These are phyloP conservation scores for Escovopsis sp. DNA, from an alignment of 2,329 filamentous ascomycete genomes.

Conservation along the genomic window DNA sequence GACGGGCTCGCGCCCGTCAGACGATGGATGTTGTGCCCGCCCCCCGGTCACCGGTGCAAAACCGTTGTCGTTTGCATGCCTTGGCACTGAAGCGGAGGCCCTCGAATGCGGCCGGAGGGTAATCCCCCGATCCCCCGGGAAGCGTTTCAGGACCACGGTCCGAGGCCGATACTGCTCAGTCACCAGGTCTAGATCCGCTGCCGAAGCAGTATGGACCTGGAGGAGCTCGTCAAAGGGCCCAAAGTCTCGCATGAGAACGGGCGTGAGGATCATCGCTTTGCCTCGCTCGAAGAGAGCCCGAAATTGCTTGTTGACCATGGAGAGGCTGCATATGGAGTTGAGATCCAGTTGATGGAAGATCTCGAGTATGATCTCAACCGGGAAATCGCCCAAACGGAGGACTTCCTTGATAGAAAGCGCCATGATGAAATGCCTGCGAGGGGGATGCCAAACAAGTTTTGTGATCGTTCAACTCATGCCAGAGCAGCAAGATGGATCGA, in stretches of 20 bases:
- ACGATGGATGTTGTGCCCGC: conserved; percentile 6
- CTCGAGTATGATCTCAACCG: conserved; percentile 33
- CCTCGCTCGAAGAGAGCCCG: conserved; percentile 25
- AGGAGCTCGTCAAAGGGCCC: conserved; percentile 31
- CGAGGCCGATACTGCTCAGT: conserved; percentile 24
- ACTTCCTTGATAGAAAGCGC: too few relatives aligned
- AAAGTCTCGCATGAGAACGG: conserved; percentile 27
- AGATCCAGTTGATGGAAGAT: conserved; percentile 32
- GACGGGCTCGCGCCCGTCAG: conserved; percentile 9
- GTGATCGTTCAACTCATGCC: too few relatives aligned
- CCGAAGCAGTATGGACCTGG: conserved; percentile 29
- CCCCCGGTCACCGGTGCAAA: conserved; percentile 13
- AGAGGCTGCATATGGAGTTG: conserved; percentile 24
- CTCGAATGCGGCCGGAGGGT: conserved; percentile 8
- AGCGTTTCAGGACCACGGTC: conserved; percentile 24
- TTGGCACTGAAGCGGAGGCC: neutral
- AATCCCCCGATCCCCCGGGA: conserved; percentile 17
- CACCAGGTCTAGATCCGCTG: conserved; percentile 18
- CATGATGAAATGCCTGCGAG: too few relatives aligned
- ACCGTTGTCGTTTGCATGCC: neutral
- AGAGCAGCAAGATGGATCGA: too few relatives aligned
- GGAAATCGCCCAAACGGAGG: conserved; percentile 12
- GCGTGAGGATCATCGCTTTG: conserved; percentile 27
- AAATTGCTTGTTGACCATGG: conserved; percentile 22
- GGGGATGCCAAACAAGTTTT: too few relatives aligned